These are phyloP conservation scores for Clausena lansium DNA, from an alignment of 345 rosid genomes.

Conservation along the genomic window DNA sequence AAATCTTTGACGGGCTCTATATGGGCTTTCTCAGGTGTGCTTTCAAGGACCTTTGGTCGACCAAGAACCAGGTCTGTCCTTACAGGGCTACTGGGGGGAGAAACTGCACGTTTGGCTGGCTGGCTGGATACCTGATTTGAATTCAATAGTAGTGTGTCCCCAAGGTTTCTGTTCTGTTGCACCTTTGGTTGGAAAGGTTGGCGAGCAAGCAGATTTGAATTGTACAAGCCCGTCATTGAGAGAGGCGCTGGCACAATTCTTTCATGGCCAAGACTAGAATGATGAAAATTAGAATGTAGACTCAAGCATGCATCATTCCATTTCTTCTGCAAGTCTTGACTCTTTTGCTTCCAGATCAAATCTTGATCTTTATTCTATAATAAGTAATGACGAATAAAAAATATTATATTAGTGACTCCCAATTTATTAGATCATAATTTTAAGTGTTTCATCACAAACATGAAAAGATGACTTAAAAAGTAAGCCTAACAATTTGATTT, in stretches of 20 bases:
- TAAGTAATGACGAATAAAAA: neutral
- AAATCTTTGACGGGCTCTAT: constrained; percentile 54
- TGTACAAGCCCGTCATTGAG: constrained; percentile 44
- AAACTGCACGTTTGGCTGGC: constrained; percentile 21
- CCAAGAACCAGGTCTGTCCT: constrained; percentile 88
- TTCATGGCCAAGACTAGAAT: constrained; percentile 31
- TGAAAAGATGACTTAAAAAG: neutral
- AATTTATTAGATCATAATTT: neutral
- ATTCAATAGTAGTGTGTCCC: constrained; percentile 35
- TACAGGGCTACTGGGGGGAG: constrained; percentile 74
- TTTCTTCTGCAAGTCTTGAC: constrained; percentile 68
- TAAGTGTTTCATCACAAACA: neutral
- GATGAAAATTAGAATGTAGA: constrained; percentile 67
- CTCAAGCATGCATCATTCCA: constrained; percentile 71
- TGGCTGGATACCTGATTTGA: constrained; percentile 32
- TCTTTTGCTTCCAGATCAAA: constrained; percentile 43
- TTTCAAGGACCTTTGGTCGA: constrained; percentile 38
- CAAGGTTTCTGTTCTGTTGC: constrained; percentile 43
- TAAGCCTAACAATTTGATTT: neutral
- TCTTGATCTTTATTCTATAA: constrained; percentile 63
- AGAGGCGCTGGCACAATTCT: constrained; percentile 46
- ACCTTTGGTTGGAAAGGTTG: constrained; percentile 68
- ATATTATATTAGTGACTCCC: neutral
- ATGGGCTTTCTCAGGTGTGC: constrained; percentile 29
- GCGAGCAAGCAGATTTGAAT: constrained; percentile 50